Evolutionary conservation across 1,284 basidiomycete species (phyloP).

Genomic region (Mycena citricolor): DNA sequence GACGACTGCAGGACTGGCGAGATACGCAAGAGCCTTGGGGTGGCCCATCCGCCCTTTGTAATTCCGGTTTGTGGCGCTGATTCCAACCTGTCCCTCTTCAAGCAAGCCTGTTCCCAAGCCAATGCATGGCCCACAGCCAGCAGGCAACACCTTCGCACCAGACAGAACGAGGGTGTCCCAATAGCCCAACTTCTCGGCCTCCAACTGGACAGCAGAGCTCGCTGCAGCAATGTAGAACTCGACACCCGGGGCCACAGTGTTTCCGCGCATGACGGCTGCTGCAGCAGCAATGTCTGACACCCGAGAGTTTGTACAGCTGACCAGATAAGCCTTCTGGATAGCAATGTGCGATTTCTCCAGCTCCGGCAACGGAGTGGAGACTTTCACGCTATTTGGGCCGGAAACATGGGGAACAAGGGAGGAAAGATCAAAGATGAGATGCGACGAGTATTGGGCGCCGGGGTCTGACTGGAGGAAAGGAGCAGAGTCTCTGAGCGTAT

Average conservation of each 20-base stretch:
- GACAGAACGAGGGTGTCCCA: conserved; percentile 87
- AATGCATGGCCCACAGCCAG: conserved; percentile 98
- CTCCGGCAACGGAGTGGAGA: conserved; percentile 86
- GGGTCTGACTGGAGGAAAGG: conserved; percentile 69
- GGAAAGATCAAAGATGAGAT: conserved; percentile 90
- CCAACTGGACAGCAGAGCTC: conserved; percentile 87
- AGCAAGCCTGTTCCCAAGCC: conserved; percentile 92
- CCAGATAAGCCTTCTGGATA: conserved; percentile 98
- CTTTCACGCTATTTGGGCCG: conserved; percentile 96
- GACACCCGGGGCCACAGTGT: conserved; percentile 85
- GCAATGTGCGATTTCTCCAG: conserved; percentile 75
- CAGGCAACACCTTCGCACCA: conserved; percentile 90
- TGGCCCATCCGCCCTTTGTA: conserved; percentile 99
- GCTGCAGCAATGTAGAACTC: conserved; percentile 99
- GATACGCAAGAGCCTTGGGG: conserved; percentile 92
- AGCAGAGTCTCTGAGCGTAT: conserved; percentile 60
- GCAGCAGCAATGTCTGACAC: conserved; percentile 94
- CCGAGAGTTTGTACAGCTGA: conserved; percentile 97
- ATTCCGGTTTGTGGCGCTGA: conserved; percentile 98
- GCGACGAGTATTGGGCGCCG: conserved; percentile 83
- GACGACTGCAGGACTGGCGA: conserved; percentile 95
- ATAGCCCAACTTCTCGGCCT: conserved; percentile 83
- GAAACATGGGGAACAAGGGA: conserved; percentile 95
- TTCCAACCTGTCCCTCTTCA: conserved; percentile 93
- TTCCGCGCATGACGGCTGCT: conserved; percentile 83